A percentile compares a stretch with the other conserved stretches of the same genome.
Conservation (phyloP, 768 basidiomycete species). For the Tulasnella sp. region DNA sequence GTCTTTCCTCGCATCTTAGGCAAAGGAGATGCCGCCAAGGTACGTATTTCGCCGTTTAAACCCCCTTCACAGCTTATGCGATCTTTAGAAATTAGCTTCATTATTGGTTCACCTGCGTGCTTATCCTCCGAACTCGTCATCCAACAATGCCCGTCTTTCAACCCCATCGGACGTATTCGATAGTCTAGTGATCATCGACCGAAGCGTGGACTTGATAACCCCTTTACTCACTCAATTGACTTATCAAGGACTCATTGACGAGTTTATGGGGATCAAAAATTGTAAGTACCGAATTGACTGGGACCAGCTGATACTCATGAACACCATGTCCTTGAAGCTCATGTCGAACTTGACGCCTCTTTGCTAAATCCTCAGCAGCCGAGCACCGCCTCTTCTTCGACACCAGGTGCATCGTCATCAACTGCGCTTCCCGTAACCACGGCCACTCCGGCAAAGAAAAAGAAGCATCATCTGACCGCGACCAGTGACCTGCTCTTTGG, state of each 20-base stretch:
- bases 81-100: slow-evolving; percentile 53
- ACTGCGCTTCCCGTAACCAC: slow-evolving; percentile 11
- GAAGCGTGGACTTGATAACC: slow-evolving; percentile 88
- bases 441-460: slow-evolving; percentile 39
- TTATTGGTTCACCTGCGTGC: slow-evolving; percentile 51
- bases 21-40: slow-evolving; percentile 80
- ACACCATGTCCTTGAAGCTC: slow-evolving; percentile 21
- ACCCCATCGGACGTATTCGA: slow-evolving; percentile 56
- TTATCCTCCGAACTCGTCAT: slow-evolving; percentile 28
- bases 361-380: slow-evolving; percentile 21
- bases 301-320: too few species aligned
- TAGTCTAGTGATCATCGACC: slow-evolving; percentile 76
- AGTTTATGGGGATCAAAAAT: slow-evolving; percentile 78
- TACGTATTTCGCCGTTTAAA: slow-evolving; percentile 20
- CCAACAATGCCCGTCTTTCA: slow-evolving; percentile 29
- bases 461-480: slow-evolving; percentile 76
- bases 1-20: slow-evolving; percentile 82
- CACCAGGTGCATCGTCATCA: background rate
- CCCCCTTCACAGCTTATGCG: background rate
- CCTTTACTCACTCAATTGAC: slow-evolving; percentile 91
- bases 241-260: slow-evolving; percentile 92
- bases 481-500: slow-evolving; percentile 64
- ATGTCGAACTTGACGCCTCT: slow-evolving; percentile 30
- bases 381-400: slow-evolving; percentile 15
- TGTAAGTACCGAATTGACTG: slow-evolving; percentile 39